A percentile compares a stretch with the other conserved stretches of the same genome.
Conservation (phyloP, 2,329 filamentous ascomycete genomes). For the Aspergillus awamori region DNA sequence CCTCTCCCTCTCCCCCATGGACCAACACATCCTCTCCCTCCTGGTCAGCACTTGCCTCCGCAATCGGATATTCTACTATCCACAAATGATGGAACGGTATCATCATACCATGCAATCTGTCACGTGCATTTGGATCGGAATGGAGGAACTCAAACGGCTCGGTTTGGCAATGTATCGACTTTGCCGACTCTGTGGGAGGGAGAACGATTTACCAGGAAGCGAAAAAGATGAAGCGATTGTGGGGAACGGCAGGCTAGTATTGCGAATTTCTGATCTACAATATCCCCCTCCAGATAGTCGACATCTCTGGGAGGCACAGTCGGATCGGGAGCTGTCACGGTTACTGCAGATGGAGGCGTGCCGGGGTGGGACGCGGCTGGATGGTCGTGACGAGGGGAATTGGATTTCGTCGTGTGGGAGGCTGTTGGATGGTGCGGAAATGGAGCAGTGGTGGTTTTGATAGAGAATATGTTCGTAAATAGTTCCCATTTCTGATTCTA, state of each 20-base stretch:
- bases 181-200: slow-evolving; percentile 7
- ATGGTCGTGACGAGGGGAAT: slow-evolving; percentile 1
- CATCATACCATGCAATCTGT: slow-evolving; percentile 15
- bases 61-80: slow-evolving; percentile 29
- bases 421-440: neutral
- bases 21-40: slow-evolving; percentile 20
- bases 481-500: no score
- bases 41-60: slow-evolving; percentile 25
- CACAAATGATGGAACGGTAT: slow-evolving; percentile 26
- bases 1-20: slow-evolving; percentile 8
- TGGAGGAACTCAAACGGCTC: slow-evolving; percentile 32
- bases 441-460: slow-evolving; percentile 4
- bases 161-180: slow-evolving; percentile 28
- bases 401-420: slow-evolving; percentile 7
- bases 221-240: neutral
- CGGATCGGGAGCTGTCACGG: slow-evolving; percentile 9
- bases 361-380: neutral
- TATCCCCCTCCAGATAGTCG: slow-evolving; percentile 21
- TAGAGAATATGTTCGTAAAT: neutral
- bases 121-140: slow-evolving; percentile 24
- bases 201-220: no score
- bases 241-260: neutral
- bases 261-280: slow-evolving; percentile 22
- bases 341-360: slow-evolving; percentile 1
- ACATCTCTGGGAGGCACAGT: slow-evolving; percentile 14